phyloP scores from a whole-genome alignment of 1,284 basidiomycete genomes.

The Pseudozyma pruni region DNA sequence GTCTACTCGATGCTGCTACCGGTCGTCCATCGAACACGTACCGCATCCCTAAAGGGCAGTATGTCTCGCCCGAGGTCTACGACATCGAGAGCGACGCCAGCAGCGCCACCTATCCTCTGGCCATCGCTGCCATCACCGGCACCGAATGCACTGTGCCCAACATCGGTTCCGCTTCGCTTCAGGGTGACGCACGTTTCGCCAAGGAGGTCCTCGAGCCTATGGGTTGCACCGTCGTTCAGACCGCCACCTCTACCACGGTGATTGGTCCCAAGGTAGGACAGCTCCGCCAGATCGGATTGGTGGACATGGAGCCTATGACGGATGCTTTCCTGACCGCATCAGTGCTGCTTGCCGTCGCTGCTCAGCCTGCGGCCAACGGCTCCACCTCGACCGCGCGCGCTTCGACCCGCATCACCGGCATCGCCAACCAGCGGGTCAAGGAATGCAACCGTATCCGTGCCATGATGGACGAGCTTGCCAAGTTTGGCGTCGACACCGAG shows the following conservation, averaged over 20 bases:
- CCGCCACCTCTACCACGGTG: constrained; percentile 88
- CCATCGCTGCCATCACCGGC: constrained; percentile 95
- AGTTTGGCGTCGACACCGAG: constrained; percentile 91
- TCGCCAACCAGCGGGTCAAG: constrained; percentile 98
- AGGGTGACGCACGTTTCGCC: constrained; percentile 96
- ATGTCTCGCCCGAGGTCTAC: constrained; percentile 81
- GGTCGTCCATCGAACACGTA: constrained; percentile 79
- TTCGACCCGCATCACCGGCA: constrained; percentile 85
- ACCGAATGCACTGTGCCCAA: constrained; percentile 91
- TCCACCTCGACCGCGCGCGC: constrained; percentile 46
- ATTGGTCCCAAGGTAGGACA: constrained; percentile 84
- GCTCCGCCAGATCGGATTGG: constrained; percentile 83
- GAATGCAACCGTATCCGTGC: constrained; percentile 97
- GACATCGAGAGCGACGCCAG: constrained; percentile 95
- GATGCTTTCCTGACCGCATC: constrained; percentile 97
- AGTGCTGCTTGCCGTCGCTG: constrained; percentile 82
- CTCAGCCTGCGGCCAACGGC: constrained; percentile 66
- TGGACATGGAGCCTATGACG: constrained; percentile 99
- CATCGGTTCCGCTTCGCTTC: constrained; percentile 88
- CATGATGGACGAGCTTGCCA: constrained; percentile 94
- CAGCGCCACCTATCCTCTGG: constrained; percentile 95
- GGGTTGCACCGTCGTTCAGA: constrained; percentile 92
- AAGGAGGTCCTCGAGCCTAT: constrained; percentile 91
- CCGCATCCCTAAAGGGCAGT: constrained; percentile 83
- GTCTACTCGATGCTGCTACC: constrained; percentile 75